These are phyloP conservation scores for Hibiscus mutabilis DNA, from an alignment of 345 rosid genomes.

Conservation along the genomic window DNA sequence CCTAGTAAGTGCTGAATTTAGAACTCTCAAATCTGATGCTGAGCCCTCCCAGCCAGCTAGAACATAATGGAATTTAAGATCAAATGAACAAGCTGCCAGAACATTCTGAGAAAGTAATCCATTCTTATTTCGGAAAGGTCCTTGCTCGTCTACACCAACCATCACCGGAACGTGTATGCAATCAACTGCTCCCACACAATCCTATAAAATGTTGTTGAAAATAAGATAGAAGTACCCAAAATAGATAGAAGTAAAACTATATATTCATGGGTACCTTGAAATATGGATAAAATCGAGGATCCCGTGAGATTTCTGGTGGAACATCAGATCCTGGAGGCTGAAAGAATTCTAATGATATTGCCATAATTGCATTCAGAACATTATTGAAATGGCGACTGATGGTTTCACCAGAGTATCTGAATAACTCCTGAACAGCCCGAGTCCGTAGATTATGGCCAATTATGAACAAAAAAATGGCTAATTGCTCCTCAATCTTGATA, in stretches of 20 bases:
- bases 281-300: slow-evolving; percentile 55
- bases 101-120: slow-evolving; percentile 81
- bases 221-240: slow-evolving; percentile 10
- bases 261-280: slow-evolving; percentile 48
- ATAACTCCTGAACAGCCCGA: slow-evolving; percentile 77
- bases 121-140: slow-evolving; percentile 66
- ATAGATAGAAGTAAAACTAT: not conserved
- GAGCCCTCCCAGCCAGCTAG: slow-evolving; percentile 99
- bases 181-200: slow-evolving; percentile 81
- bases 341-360: slow-evolving; percentile 67
- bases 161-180: slow-evolving; percentile 75
- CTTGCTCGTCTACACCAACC: slow-evolving; percentile 93
- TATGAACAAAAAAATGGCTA: slow-evolving; percentile 79
- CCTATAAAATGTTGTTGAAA: slow-evolving; percentile 31
- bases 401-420: slow-evolving; percentile 81
- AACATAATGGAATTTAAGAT: slow-evolving; percentile 76
- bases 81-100: slow-evolving; percentile 74
- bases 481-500: slow-evolving; percentile 83
- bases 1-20: slow-evolving; percentile 71
- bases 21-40: slow-evolving; percentile 70
- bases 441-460: slow-evolving; percentile 83
- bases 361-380: slow-evolving; percentile 68
- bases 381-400: slow-evolving; percentile 94
- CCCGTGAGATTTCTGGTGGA: slow-evolving; percentile 38
- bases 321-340: slow-evolving; percentile 47